Evolutionary conservation across 805 yeast species (phyloP), one percentile per base, ranked within the genome.

Genomic region (Wickerhamomyces bisporus): DNA sequence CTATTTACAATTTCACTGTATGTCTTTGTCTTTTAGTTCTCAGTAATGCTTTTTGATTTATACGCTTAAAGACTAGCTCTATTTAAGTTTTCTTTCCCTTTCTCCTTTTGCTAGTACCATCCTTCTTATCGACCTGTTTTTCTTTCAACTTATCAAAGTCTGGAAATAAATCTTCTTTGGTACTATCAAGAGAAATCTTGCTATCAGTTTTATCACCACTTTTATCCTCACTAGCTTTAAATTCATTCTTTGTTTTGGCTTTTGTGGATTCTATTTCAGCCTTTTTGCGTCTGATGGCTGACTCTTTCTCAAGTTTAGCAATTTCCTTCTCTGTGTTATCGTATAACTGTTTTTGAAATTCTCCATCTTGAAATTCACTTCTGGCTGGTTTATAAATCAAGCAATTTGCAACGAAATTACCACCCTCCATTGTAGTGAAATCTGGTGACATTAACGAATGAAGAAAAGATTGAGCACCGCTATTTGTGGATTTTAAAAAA

Each of bases 401-500:
- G 59, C 96, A 86, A 52, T 89, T 93, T 34, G 82, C 80, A 38
- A 87, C 66, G 53, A 83, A 76, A 38, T 77, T 70, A 3, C 86
- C 93, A 17, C 91, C 87, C 17, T 68, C 68, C 30, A 70, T 58
- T 15, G 71, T 74, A 26, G 72, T 74, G 19, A 86, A 66, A 13
- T 83, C 78, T 0, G 96, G 96, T 7, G 83, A 74, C 69, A 70
- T 73, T 33, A 85, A 53, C 0, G 86, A 85, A 63, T 72, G 81
- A 31, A 87, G 51, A 23, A 83, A 53, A 20, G 86, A 76, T 61
- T 93, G 96, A 23, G 86, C 82, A 5, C 97, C 99, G 46, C 81
- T 80, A 26, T 60, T 59, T 11, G 88, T 73, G 21, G 84, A 77
- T 61, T 88, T 91, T 38, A 89, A 68, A 35, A 89, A 68, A 14